A percentile compares a stretch with the other conserved stretches of the same genome.
These are phyloP conservation scores for Jimgerdemannia lactiflua DNA, from an alignment of 192 early-diverging fungal species.

Conservation along the genomic window DNA sequence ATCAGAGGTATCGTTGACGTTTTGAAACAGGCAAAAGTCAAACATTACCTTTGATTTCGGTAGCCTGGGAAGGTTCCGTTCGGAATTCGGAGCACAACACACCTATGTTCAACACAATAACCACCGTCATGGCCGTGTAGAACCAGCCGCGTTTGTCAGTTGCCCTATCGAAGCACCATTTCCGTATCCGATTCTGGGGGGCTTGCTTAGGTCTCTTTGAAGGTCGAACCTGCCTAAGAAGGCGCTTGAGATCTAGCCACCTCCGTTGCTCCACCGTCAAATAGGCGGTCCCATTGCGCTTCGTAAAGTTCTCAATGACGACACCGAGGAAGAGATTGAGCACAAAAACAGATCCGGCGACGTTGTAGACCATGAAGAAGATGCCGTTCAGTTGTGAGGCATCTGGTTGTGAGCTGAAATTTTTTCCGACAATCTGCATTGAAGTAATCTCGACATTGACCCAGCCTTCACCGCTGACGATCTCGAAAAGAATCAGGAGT, in stretches of 20 bases:
- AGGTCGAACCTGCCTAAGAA: constrained; percentile 47
- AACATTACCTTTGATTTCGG: constrained; percentile 12
- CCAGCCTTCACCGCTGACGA: constrained; percentile 60
- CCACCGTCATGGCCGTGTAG: constrained; percentile 35
- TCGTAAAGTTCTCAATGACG: constrained; percentile 57
- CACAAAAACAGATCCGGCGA: constrained; percentile 57
- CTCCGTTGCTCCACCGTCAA: constrained; percentile 55
- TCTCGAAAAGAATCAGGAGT: constrained; percentile 56
- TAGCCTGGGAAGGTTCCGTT: constrained; percentile 5
- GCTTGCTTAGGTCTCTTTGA: constrained; percentile 41
- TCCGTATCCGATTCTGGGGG: constrained; percentile 31
- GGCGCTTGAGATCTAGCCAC: constrained; percentile 60
- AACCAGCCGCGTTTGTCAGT: constrained; percentile 47
- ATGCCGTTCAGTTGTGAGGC: constrained; percentile 44
- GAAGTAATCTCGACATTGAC: constrained; percentile 44
- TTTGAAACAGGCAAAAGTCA: not conserved
- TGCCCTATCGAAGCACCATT: constrained; percentile 40
- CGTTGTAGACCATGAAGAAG: constrained; percentile 57
- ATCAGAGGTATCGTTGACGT: not conserved
- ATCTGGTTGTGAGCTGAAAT: constrained; percentile 32
- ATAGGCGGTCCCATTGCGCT: constrained; percentile 53
- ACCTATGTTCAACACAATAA: constrained; percentile 46
- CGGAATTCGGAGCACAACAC: constrained; percentile 33
- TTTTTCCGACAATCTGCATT: constrained; percentile 38
- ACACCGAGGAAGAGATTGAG: constrained; percentile 57